A percentile compares a stretch with the other conserved stretches of the same genome.
Conservation (phyloP, 1,139 yeast genomes). For the Candida albicans region DNA sequence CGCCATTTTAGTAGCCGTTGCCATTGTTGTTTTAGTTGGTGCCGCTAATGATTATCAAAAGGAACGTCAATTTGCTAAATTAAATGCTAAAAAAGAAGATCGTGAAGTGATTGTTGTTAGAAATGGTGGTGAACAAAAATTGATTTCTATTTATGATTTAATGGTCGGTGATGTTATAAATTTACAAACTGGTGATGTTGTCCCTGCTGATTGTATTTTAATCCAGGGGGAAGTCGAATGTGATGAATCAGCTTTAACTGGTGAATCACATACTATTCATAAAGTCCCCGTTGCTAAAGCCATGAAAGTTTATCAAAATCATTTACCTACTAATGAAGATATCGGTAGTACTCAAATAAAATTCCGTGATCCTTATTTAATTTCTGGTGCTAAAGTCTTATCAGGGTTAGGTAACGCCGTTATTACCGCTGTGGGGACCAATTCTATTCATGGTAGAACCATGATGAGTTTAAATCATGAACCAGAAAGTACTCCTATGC, state of each 20-base stretch:
- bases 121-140: constrained; percentile 69
- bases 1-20: constrained; percentile 89
- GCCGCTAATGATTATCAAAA: constrained; percentile 95
- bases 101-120: constrained; percentile 76
- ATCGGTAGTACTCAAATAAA: constrained; percentile 46
- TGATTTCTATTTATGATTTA: constrained; percentile 72
- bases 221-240: constrained; percentile 80
- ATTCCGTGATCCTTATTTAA: constrained; percentile 73
- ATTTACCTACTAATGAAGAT: constrained; percentile 42
- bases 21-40: constrained; percentile 89
- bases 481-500: constrained; percentile 85
- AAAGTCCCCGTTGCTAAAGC: constrained; percentile 62
- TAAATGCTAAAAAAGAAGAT: constrained; percentile 86
- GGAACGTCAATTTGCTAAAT: constrained; percentile 86
- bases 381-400: constrained; percentile 86
- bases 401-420: constrained; percentile 86
- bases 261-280: constrained; percentile 82
- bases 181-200: constrained; percentile 90
- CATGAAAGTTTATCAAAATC: constrained; percentile 27
- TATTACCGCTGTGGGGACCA: constrained; percentile 85
- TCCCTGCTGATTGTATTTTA: constrained; percentile 85
- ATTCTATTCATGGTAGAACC: constrained; percentile 90
- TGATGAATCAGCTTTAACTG: constrained; percentile 92
- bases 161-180: constrained; percentile 82
- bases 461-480: constrained; percentile 76